Evolutionary conservation across 352 stramenopile species (phyloP), one percentile per base, ranked within the genome.

Genomic region (Aphanomyces cochlioides): DNA sequence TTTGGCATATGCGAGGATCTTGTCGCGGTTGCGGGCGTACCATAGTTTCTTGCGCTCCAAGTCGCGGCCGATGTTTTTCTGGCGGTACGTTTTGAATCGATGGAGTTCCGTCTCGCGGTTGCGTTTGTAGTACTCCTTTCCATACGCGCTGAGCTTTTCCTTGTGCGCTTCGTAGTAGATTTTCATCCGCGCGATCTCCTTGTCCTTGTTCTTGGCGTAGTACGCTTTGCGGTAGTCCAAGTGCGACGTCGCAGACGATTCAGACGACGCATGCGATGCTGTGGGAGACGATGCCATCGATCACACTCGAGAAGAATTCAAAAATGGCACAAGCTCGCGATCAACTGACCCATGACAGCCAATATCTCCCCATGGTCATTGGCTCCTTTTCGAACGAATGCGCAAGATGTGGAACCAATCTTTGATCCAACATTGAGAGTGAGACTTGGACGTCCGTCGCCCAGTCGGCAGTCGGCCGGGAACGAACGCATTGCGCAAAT

Each of bases 161-260:
- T 61, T 61, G 54, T 61, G 54, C 17, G 34, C n/a, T 41, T 39
- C 34, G 54, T 61, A 37, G 28, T 61, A 41, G 7, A 61, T 37
- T 37, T 61, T 61, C 54, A 61, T 61, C 28, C 54, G 54, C 7
- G 5, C 54, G 34, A 58, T 58, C 17, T 58, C 50, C 50, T 61
- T 39, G 54, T 61, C 54, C 54, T 61, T 61, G 54, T 61, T 61
- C 54, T 61, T 61, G 54, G 54, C 54, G 34, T 61, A 61, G 54
- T 39, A 61, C 5, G 54, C 34, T 37, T 61, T 61, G 54, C 54
- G 34, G 54, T 61, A 41, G 54, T 61, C 54, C 5, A 41, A 37
- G 6, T 61, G 54, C 7, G 50, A 58, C 17, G 43, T n/a, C 17
- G 43, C 28, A 2, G 7, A 61, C 37, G 43, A 50, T n/a, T 12